These are phyloP conservation scores for Sarocladiaceae sp. DNA, from an alignment of 2,329 filamentous ascomycete species.

Conservation along the genomic window DNA sequence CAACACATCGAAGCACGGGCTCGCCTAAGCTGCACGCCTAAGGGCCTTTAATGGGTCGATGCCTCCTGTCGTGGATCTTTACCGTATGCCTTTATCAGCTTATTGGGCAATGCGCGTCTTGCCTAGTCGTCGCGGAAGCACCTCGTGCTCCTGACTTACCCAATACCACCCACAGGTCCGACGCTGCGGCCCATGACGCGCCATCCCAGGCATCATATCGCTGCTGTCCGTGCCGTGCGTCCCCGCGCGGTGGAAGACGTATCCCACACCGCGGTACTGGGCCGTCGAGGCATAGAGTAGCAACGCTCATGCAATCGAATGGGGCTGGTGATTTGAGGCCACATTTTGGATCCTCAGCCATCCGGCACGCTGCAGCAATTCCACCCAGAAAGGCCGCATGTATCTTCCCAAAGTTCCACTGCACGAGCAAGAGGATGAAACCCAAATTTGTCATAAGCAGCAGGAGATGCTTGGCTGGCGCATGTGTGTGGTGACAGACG, in stretches of 20 bases:
- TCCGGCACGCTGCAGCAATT: no score
- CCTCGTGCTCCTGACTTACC: not conserved
- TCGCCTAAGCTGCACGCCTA: not conserved
- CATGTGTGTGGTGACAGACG: no score
- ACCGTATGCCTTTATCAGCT: not conserved
- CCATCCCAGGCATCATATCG: not conserved
- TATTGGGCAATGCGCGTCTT: not conserved
- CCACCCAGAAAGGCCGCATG: no score
- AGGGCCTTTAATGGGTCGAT: not conserved
- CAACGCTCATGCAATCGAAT: not conserved
- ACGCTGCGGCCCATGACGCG: not conserved
- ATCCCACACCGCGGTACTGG: slow-evolving; percentile 1
- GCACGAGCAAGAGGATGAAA: no score
- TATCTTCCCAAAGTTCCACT: no score
- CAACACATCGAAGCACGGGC: not conserved
- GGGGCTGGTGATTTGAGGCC: no score
- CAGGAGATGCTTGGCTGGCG: no score
- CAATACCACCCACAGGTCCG: not conserved
- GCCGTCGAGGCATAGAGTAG: not conserved
- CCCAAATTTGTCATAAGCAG: no score
- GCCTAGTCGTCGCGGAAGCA: slow-evolving; percentile 2
- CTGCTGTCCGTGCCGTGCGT: not conserved
- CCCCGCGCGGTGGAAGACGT: not conserved
- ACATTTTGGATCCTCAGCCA: no score
- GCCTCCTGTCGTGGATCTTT: not conserved